These are phyloP conservation scores for Populus davidiana DNA, from an alignment of 345 rosid genomes.

Conservation along the genomic window DNA sequence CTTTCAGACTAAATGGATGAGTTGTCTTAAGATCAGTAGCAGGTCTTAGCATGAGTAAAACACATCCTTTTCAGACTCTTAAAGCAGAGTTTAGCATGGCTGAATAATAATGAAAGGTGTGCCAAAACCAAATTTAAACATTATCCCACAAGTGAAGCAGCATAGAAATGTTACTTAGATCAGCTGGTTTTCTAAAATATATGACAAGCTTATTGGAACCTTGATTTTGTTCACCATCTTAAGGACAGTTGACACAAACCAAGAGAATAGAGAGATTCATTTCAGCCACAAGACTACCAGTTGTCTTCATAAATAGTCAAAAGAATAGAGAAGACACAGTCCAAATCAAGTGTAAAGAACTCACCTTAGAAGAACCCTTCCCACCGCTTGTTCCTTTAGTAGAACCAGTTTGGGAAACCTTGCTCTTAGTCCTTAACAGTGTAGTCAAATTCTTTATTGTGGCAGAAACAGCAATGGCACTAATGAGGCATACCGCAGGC, in stretches of 20 bases:
- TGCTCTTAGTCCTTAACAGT: slow-evolving; percentile 68
- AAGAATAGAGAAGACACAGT: not conserved
- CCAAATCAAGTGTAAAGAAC: not conserved
- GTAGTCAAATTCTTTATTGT: slow-evolving; percentile 77
- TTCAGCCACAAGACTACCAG: not conserved
- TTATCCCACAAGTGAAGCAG: not conserved
- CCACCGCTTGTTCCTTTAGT: slow-evolving; percentile 61
- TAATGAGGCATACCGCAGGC: slow-evolving; percentile 91
- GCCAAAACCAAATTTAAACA: not conserved
- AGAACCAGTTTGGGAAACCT: slow-evolving; percentile 57
- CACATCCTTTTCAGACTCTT: not conserved
- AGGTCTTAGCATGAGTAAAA: not conserved
- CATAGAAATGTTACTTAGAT: not conserved
- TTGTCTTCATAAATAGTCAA: not conserved
- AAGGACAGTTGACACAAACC: not conserved
- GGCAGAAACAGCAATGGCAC: slow-evolving; percentile 97
- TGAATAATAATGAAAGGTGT: not conserved
- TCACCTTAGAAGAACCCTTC: slow-evolving; percentile 88
- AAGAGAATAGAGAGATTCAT: not conserved
- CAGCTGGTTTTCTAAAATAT: not conserved
- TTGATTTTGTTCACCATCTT: not conserved
- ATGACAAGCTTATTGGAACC: not conserved
- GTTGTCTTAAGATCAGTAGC: not conserved
- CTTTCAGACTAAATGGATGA: not conserved
- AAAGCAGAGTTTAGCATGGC: not conserved